Evolutionary conservation across 345 rosid species (phyloP).

Genomic region (Abelmoschus esculentus): DNA sequence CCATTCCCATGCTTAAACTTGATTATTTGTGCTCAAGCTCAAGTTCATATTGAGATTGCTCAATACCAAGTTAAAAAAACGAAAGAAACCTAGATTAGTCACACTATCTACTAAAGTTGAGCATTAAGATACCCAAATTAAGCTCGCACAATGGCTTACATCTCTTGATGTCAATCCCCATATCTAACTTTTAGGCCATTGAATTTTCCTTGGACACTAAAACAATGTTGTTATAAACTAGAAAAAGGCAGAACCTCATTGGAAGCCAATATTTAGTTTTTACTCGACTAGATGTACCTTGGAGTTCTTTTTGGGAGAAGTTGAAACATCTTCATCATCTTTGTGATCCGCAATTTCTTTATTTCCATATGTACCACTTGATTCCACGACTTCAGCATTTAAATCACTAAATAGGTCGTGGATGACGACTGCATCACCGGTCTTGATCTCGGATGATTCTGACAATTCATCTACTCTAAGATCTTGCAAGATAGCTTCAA

Average conservation of each 20-base stretch:
- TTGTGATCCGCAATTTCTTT: conserved; percentile 13
- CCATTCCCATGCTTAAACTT: not conserved
- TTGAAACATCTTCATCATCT: conserved; percentile 15
- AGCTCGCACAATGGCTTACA: not conserved
- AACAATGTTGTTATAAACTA: no score
- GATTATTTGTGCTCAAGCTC: no score
- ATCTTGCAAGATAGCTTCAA: conserved; percentile 34
- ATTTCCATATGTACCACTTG: conserved; percentile 11
- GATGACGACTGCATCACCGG: conserved; percentile 9
- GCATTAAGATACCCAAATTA: not conserved
- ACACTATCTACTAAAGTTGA: not conserved
- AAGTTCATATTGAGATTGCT: no score
- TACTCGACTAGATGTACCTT: conserved; percentile 31
- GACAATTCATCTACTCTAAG: conserved; percentile 31
- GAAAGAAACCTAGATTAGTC: not conserved
- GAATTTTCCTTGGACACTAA: not conserved
- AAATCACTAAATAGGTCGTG: conserved; percentile 3
- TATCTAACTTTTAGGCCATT: not conserved
- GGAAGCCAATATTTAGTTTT: not conserved
- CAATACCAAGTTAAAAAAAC: no score
- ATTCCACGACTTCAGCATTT: conserved; percentile 15
- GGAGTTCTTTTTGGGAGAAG: conserved; percentile 17
- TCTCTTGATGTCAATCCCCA: not conserved
- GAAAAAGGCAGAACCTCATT: not conserved
- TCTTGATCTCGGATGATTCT: conserved; percentile 17